Percentiles rank a stretch among this genome's conserved stretches.
These are phyloP conservation scores for Aspergillus steynii DNA, from an alignment of 495 filamentous ascomycete species.

Conservation along the genomic window DNA sequence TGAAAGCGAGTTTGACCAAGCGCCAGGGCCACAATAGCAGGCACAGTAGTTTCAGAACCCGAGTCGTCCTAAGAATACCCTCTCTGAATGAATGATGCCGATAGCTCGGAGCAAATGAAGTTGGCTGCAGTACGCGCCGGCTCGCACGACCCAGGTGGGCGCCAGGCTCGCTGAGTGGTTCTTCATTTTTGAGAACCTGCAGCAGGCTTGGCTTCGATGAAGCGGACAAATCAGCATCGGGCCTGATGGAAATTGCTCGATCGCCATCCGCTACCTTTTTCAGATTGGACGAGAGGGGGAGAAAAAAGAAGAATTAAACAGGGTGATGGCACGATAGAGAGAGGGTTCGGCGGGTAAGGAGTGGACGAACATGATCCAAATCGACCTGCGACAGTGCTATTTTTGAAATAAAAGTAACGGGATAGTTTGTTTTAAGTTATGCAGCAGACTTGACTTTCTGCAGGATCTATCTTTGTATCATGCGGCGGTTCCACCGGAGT, in stretches of 20 bases:
- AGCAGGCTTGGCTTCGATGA: slow-evolving; percentile 16
- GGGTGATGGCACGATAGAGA: slow-evolving; percentile 2
- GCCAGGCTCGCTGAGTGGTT: slow-evolving; percentile 27
- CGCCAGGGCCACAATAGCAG: slow-evolving; percentile 9
- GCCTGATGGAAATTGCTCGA: slow-evolving; percentile 2
- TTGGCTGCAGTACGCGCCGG: slow-evolving; percentile 35
- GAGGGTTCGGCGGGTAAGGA: background rate
- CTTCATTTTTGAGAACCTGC: slow-evolving; percentile 14
- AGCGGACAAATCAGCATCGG: slow-evolving; percentile 14
- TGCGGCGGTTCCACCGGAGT: background rate
- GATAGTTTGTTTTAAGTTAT: slow-evolving; percentile 6
- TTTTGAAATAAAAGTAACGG: background rate
- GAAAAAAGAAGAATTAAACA: slow-evolving; percentile 2
- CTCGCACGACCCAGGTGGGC: slow-evolving; percentile 20
- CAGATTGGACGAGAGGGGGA: slow-evolving; percentile 11
- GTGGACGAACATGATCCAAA: background rate
- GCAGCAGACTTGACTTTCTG: slow-evolving; percentile 1
- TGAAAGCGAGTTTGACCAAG: background rate
- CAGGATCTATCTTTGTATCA: slow-evolving; percentile 7
- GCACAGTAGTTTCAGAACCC: slow-evolving; percentile 16
- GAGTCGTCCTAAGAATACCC: slow-evolving; percentile 25
- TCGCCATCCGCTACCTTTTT: background rate
- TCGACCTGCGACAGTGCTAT: slow-evolving; percentile 3
- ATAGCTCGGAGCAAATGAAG: slow-evolving; percentile 10
- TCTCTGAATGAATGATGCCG: background rate